These are phyloP conservation scores for Pseudonitzschia delicatissima DNA, from an alignment of 108 stramenopile species.

Conservation along the genomic window DNA sequence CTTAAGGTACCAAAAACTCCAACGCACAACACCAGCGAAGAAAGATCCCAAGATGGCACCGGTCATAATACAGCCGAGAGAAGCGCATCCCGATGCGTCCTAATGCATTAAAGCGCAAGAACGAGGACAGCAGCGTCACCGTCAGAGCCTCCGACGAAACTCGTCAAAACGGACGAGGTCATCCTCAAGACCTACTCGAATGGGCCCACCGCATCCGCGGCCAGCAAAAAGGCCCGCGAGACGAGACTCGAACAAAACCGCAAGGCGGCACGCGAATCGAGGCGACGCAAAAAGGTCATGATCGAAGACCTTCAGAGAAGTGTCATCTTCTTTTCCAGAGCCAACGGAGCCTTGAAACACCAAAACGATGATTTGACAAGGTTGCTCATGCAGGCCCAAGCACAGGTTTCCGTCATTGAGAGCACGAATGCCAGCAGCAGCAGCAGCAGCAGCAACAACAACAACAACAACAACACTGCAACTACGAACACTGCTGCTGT, in stretches of 20 bases:
- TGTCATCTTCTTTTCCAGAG: slow-evolving; percentile 78
- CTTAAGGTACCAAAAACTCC: too few relatives aligned
- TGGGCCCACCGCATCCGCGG: not conserved
- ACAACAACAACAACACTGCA: not conserved
- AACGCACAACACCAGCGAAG: not conserved
- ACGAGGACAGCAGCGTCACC: not conserved
- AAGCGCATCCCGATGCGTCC: too few relatives aligned
- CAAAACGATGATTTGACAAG: slow-evolving; percentile 73
- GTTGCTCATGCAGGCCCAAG: slow-evolving; percentile 62
- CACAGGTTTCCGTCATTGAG: slow-evolving; percentile 42
- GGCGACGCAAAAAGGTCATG: slow-evolving; percentile 81
- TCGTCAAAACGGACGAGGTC: not conserved
- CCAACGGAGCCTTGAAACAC: slow-evolving; percentile 69
- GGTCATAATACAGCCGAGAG: not conserved
- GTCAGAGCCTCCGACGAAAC: not conserved
- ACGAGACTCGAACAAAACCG: slow-evolving; percentile 85
- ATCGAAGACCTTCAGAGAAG: slow-evolving; percentile 82
- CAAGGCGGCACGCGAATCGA: slow-evolving; percentile 81
- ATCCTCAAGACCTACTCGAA: too few relatives aligned
- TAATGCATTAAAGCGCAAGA: slow-evolving; percentile 10
- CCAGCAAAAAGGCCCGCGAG: slow-evolving; percentile 50
- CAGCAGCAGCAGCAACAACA: slow-evolving; percentile 1
- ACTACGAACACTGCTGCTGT: slow-evolving; percentile 8
- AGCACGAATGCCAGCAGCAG: slow-evolving; percentile 12
- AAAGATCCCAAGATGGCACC: not conserved